phyloP scores from a whole-genome alignment of 768 basidiomycete genomes.

The Nevesoporus exiguus region DNA sequence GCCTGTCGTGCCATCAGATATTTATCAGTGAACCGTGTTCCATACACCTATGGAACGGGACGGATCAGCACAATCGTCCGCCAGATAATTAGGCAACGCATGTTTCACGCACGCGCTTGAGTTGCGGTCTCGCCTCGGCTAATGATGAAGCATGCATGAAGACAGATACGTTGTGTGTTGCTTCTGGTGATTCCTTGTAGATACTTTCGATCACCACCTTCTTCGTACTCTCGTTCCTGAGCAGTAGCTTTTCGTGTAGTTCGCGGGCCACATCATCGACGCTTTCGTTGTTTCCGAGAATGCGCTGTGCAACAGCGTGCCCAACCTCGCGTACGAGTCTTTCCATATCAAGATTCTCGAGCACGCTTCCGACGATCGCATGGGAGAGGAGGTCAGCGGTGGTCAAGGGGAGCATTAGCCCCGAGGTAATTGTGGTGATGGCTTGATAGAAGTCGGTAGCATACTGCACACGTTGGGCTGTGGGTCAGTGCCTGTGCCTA shows the following conservation, averaged over 20 bases:
- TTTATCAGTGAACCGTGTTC: constrained; percentile 96
- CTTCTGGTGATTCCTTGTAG: constrained; percentile 87
- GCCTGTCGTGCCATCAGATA: constrained; percentile 76
- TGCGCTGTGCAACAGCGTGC: constrained; percentile 85
- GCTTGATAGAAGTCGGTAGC: constrained; percentile 95
- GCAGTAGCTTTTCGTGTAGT: constrained; percentile 83
- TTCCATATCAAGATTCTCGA: constrained; percentile 99
- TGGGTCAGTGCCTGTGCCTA: constrained; percentile 4
- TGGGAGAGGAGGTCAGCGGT: constrained; percentile 93
- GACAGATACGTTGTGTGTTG: constrained; percentile 83
- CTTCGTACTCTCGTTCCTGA: constrained; percentile 96
- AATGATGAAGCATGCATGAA: constrained; percentile 74
- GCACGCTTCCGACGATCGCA: constrained; percentile 93
- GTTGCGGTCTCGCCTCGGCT: constrained; percentile 66
- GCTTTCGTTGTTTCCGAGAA: constrained; percentile 89
- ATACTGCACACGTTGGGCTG: constrained; percentile 46
- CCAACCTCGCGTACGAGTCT: constrained; percentile 93
- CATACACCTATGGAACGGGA: constrained; percentile 61
- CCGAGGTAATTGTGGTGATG: constrained; percentile 88
- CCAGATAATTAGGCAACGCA: background rate
- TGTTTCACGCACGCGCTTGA: constrained; percentile 64
- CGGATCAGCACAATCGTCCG: constrained; percentile 5
- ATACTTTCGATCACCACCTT: constrained; percentile 96
- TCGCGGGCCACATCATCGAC: constrained; percentile 96
- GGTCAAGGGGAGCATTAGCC: constrained; percentile 92